phyloP scores from a whole-genome alignment of 306 rosid species.

The Casuarina glauca region DNA sequence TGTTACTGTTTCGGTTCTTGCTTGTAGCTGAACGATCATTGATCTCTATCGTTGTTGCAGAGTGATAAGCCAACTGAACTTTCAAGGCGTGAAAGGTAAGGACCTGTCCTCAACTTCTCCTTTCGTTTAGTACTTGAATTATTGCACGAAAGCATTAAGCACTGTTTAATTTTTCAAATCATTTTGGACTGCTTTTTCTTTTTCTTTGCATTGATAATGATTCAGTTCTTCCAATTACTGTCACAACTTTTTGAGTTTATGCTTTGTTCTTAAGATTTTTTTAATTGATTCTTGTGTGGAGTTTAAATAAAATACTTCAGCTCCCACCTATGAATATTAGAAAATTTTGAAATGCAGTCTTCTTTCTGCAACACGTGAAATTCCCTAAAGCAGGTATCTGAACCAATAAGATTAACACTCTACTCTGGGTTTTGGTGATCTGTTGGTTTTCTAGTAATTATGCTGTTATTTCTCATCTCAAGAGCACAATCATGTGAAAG shows the following conservation, averaged over 20 bases:
- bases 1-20: conserved; percentile 1
- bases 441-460: not conserved
- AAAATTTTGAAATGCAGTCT: not conserved
- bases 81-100: conserved; percentile 77
- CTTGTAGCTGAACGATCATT: not conserved
- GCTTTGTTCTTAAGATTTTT: not conserved
- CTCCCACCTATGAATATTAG: not conserved
- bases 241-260: not conserved
- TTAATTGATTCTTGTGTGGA: not conserved
- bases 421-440: not conserved
- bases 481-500: not conserved
- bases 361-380: not conserved
- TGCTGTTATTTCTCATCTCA: not conserved
- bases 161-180: not conserved
- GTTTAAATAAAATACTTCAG: not conserved
- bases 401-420: not conserved
- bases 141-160: not conserved
- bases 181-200: not conserved
- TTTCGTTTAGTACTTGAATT: not conserved
- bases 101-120: not conserved
- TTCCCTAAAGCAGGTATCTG: not conserved
- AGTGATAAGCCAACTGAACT: conserved; percentile 56
- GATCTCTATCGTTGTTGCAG: conserved; percentile 29
- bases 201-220: not conserved
- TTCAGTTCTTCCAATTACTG: not conserved